These are phyloP conservation scores for Urtica urens DNA, from an alignment of 306 rosid species.

Conservation along the genomic window DNA sequence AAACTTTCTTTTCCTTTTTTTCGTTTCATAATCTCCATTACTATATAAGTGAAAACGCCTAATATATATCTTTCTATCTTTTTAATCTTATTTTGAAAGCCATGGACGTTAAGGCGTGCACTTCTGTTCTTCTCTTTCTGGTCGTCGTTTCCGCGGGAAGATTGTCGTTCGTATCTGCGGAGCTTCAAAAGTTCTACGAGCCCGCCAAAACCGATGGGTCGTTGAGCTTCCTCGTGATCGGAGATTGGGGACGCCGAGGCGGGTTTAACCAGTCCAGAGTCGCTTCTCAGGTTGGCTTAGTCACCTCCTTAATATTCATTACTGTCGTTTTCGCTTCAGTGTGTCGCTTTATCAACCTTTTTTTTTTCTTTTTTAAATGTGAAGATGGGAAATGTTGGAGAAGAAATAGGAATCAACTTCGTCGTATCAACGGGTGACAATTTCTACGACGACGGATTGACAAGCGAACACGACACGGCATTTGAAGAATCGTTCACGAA, in stretches of 20 bases:
- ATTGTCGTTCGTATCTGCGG: background rate
- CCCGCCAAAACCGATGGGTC: conserved; percentile 18
- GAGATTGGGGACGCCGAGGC: conserved; percentile 78
- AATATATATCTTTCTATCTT: too few species aligned
- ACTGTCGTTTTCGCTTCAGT: too few species aligned
- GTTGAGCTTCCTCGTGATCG: conserved; percentile 43
- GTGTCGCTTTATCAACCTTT: too few species aligned
- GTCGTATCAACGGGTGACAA: conserved; percentile 69
- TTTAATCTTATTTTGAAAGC: too few species aligned
- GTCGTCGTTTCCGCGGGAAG: background rate
- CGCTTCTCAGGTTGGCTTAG: conserved; percentile 47
- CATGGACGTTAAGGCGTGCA: too few species aligned
- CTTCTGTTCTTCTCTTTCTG: background rate
- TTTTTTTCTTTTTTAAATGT: background rate
- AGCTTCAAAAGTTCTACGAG: conserved; percentile 26
- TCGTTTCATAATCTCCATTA: too few species aligned
- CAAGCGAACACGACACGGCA: conserved; percentile 29
- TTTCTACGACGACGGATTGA: conserved; percentile 42
- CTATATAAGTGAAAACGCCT: too few species aligned
- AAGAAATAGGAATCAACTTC: conserved; percentile 39
- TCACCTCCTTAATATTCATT: too few species aligned
- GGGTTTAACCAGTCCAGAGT: conserved; percentile 45
- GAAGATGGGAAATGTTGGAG: conserved; percentile 69
- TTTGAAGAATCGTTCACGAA: conserved; percentile 50
- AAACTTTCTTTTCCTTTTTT: too few species aligned